Evolutionary conservation across 2,329 filamentous ascomycete species (phyloP).

Genomic region (Gyromitra esculenta): DNA sequence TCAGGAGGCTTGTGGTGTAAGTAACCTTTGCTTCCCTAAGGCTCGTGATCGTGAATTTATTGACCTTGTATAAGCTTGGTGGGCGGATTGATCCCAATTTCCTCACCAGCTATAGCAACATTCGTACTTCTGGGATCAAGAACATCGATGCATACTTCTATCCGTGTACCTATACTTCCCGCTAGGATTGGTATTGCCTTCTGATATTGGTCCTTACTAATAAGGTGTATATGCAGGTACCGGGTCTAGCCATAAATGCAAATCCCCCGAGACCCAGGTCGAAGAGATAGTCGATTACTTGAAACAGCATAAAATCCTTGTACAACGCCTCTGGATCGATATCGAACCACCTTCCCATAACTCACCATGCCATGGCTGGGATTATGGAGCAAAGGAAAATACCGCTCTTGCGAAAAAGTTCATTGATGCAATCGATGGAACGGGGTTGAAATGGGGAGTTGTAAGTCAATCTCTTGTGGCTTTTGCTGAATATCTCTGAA

Average conservation of each 20-base stretch:
- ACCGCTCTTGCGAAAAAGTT: constrained; percentile 20
- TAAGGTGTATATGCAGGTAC: constrained; percentile 5
- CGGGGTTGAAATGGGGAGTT: constrained; percentile 34
- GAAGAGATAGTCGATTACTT: constrained; percentile 30
- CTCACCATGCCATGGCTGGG: constrained; percentile 29
- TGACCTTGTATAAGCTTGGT: constrained; percentile 7
- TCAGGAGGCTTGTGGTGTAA: constrained; percentile 35
- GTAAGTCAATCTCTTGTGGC: constrained; percentile 9
- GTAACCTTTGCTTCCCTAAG: neutral
- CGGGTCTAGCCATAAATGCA: constrained; percentile 22
- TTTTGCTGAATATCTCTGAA: neutral
- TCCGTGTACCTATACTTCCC: constrained; percentile 15
- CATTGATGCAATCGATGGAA: constrained; percentile 22
- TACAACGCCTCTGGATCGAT: constrained; percentile 36
- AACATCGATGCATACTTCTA: constrained; percentile 40
- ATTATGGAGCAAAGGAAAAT: constrained; percentile 27
- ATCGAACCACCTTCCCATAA: constrained; percentile 11
- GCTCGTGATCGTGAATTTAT: too few species aligned
- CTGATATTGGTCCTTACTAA: neutral
- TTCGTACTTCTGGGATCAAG: constrained; percentile 24
- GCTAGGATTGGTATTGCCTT: neutral
- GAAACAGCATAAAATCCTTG: neutral
- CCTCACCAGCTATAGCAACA: constrained; percentile 32
- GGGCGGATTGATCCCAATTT: constrained; percentile 36
- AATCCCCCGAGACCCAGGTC: constrained; percentile 19